These are phyloP conservation scores for Diplodia sapinea DNA, from an alignment of 2,329 filamentous ascomycete genomes.

Conservation along the genomic window DNA sequence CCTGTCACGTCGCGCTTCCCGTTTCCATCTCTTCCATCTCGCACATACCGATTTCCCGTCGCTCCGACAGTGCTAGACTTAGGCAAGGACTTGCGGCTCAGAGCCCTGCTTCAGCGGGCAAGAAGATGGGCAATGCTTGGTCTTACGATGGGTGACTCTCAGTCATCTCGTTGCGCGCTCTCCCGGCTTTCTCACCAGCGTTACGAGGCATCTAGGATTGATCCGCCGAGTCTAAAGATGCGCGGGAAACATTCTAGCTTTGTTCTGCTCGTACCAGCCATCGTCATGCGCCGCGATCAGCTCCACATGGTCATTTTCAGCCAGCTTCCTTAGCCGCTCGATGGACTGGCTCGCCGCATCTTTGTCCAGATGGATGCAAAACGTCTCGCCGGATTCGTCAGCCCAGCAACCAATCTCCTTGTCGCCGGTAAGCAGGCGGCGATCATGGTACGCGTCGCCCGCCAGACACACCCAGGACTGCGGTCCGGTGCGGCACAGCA, in stretches of 20 bases:
- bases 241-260: slow-evolving; percentile 41
- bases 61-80: not conserved
- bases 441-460: slow-evolving; percentile 62
- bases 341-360: slow-evolving; percentile 53
- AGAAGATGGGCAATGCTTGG: not conserved
- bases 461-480: slow-evolving; percentile 57
- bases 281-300: slow-evolving; percentile 60
- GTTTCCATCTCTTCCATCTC: not conserved
- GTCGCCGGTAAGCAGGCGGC: slow-evolving; percentile 57
- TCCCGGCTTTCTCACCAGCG: not conserved
- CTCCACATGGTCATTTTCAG: slow-evolving; percentile 52
- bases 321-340: slow-evolving; percentile 48
- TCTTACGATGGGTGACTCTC: not conserved
- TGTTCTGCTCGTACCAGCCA: slow-evolving; percentile 53
- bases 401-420: slow-evolving; percentile 59
- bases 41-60: not conserved
- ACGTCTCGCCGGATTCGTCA: slow-evolving; percentile 51
- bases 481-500: slow-evolving; percentile 51
- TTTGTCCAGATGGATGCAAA: slow-evolving; percentile 60
- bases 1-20: not conserved
- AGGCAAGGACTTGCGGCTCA: not conserved
- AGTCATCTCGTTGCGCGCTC: not conserved
- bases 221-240: slow-evolving; percentile 33
- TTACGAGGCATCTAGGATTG: too few relatives aligned
- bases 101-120: not conserved